Conservation (phyloP, 2,329 filamentous ascomycete genomes). For the Plenodomus tracheiphilus region DNA sequence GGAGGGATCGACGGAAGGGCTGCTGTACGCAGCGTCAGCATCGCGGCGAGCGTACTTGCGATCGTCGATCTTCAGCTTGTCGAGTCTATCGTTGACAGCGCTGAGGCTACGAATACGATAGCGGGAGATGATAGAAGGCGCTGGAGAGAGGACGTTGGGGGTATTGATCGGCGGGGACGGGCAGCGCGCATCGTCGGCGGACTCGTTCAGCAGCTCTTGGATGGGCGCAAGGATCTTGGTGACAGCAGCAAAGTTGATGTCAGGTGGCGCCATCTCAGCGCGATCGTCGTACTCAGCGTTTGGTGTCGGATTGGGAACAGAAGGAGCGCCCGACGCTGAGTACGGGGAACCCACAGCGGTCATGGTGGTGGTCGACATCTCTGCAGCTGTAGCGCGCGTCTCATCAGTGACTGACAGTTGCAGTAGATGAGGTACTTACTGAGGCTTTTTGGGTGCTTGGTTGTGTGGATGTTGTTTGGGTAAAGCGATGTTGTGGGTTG, state of each 20-base stretch:
- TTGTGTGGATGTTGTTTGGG: background rate
- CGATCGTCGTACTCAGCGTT: constrained; percentile 19
- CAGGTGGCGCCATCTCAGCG: constrained; percentile 16
- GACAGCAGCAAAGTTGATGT: constrained; percentile 31
- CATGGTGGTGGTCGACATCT: constrained; percentile 8
- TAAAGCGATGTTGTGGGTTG: background rate
- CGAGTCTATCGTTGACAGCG: constrained; percentile 89
- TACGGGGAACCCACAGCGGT: constrained; percentile 23
- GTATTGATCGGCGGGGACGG: constrained; percentile 40
- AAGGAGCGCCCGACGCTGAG: constrained; percentile 18
- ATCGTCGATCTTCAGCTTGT: constrained; percentile 56
- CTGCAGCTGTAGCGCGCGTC: background rate
- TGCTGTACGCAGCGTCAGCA: constrained; percentile 22
- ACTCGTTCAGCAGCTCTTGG: constrained; percentile 36
- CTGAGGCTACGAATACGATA: constrained; percentile 58
- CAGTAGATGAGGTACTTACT: background rate
- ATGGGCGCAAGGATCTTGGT: constrained; percentile 32
- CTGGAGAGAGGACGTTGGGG: constrained; percentile 29
- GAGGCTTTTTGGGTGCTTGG: background rate
- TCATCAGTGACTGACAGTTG: background rate
- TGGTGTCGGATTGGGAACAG: constrained; percentile 32
- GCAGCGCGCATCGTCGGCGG: constrained; percentile 31
- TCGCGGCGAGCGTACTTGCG: constrained; percentile 14
- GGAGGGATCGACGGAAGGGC: constrained; percentile 20
- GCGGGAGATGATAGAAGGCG: constrained; percentile 25